These are phyloP conservation scores for Tylopilus orsonianus DNA, from an alignment of 1,284 basidiomycete genomes.

Conservation along the genomic window DNA sequence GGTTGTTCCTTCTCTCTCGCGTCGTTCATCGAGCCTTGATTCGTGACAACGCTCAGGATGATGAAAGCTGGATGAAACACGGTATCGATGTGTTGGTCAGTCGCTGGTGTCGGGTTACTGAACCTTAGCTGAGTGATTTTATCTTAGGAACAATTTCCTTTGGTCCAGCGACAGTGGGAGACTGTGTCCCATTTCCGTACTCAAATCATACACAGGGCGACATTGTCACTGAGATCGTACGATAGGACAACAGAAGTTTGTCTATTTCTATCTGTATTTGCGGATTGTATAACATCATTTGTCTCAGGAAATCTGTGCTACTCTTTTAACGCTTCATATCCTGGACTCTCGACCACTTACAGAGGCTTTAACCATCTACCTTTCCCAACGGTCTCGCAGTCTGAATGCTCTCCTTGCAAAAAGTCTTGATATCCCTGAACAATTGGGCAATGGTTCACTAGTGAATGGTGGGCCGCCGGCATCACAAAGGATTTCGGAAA, in stretches of 20 bases:
- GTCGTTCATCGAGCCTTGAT: slow-evolving; percentile 73
- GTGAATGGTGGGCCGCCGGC: slow-evolving; percentile 39
- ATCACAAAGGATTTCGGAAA: slow-evolving; percentile 13
- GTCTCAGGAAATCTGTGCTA: slow-evolving; percentile 66
- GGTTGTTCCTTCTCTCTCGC: slow-evolving; percentile 83
- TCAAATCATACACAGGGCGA: slow-evolving; percentile 84
- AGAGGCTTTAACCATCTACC: slow-evolving; percentile 69
- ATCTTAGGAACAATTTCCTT: slow-evolving; percentile 71
- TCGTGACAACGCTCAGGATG: slow-evolving; percentile 57
- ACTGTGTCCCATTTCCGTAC: slow-evolving; percentile 77
- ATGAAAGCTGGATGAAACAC: slow-evolving; percentile 56
- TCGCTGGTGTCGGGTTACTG: neutral
- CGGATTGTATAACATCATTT: neutral
- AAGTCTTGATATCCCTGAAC: slow-evolving; percentile 24
- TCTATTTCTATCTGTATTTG: slow-evolving; percentile 4
- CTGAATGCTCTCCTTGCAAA: slow-evolving; percentile 51
- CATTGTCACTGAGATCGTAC: slow-evolving; percentile 65
- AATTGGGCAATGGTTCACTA: neutral
- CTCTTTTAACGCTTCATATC: slow-evolving; percentile 77
- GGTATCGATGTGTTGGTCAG: slow-evolving; percentile 66
- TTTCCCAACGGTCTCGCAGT: slow-evolving; percentile 71
- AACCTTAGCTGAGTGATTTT: slow-evolving; percentile 9
- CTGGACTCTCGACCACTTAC: slow-evolving; percentile 77
- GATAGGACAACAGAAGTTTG: slow-evolving; percentile 49
- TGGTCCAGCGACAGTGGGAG: slow-evolving; percentile 90